Base-by-base conservation (phyloP, 768 basidiomycete species). In the Suillus discolor region DNA sequence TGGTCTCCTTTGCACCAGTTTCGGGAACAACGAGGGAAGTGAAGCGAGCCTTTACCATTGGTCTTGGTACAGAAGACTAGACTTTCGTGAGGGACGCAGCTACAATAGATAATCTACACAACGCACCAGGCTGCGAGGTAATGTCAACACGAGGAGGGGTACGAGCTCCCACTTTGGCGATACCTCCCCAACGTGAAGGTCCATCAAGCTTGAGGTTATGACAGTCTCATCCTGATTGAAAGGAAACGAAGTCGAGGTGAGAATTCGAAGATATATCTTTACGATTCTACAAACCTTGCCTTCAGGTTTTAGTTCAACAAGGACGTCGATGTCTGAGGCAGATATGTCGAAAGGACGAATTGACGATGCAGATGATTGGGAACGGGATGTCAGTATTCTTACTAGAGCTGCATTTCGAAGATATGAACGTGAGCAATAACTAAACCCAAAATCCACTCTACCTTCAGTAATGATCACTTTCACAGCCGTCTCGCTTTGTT, bases 1-100 rank as follows among this genome's bases (percentile, higher is more conserved):
- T 83, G 1, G 93, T 93, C 74, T 95, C 92, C 78, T 97, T 96
- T n/a, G 85, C 81, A 1, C 80, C 82, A 0, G 88, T 85, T 63
- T 83, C 86, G 2, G 88, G 83, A 15, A 89, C 79, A 3, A 82
- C 77, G 3, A 87, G 72, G 0, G 95, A 94, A 12, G 83, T 82
- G 71, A 95, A 87, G n/a, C 85, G 83, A 20, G 91, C 75, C 65
- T 89, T 87, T 57, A 93, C 60, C 28, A 88, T 73, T 3, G 89
- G 82, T 61, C 79, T 83, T 12, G 85, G 76, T 20, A 79, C 66
- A 1, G 79, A 79, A 2, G 78, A 77, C 88, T 90, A 65, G 36
- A 36, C 63, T 6, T 38, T 47, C 41, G 69, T 36, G 67, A 45
- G 54, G 36, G 36, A 36, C 3, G 20, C 62, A 66, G 45, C 23